Conservation (phyloP, 1,139 yeast species). For the Candida albicans region DNA sequence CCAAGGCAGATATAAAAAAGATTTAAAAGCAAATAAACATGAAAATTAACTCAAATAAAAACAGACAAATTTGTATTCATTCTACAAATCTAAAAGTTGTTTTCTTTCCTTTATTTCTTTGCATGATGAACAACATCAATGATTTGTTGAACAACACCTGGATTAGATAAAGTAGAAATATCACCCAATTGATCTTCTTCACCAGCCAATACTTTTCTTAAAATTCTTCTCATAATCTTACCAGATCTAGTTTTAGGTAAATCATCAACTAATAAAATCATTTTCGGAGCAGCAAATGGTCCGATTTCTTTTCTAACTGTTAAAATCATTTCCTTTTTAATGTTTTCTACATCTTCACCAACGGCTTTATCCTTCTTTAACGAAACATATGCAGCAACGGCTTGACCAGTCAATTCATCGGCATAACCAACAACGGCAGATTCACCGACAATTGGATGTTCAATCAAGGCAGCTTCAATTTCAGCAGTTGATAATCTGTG, state of each 20-base stretch:
- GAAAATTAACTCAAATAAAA: no score
- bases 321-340: slow-evolving; percentile 66
- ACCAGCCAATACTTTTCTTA: slow-evolving; percentile 74
- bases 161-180: slow-evolving; percentile 74
- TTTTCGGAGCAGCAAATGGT: slow-evolving; percentile 81
- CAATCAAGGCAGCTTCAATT: slow-evolving; percentile 76
- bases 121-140: slow-evolving; percentile 55
- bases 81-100: background rate
- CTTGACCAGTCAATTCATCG: slow-evolving; percentile 80
- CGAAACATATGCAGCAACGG: slow-evolving; percentile 78
- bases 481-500: slow-evolving; percentile 82
- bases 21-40: no score
- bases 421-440: slow-evolving; percentile 81
- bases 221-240: slow-evolving; percentile 80
- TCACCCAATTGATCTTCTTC: slow-evolving; percentile 81
- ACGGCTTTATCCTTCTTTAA: slow-evolving; percentile 47
- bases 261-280: slow-evolving; percentile 69
- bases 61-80: no score
- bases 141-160: slow-evolving; percentile 64
- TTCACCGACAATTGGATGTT: slow-evolving; percentile 69
- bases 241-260: slow-evolving; percentile 85
- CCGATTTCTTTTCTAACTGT: slow-evolving; percentile 81
- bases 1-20: no score
- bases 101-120: slow-evolving; percentile 17
- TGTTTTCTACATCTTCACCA: slow-evolving; percentile 49